Conservation (phyloP, 495 filamentous ascomycete genomes). For the Neurospora sp. region DNA sequence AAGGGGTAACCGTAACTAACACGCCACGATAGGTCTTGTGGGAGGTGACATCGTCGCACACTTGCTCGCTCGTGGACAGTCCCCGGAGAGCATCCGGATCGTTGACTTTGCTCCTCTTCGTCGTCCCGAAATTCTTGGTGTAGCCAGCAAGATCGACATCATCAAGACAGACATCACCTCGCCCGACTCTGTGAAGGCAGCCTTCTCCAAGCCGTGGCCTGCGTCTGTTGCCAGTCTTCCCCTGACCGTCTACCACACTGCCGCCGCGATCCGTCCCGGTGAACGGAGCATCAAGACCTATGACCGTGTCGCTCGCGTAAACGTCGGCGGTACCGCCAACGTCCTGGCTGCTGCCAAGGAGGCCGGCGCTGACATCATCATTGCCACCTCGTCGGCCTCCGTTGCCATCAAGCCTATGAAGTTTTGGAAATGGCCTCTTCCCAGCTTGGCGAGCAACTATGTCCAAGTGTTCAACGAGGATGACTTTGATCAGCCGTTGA, state of each 20-base stretch:
- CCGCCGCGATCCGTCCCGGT: slow-evolving; percentile 38
- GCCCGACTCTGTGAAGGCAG: slow-evolving; percentile 28
- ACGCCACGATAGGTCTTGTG: slow-evolving; percentile 36
- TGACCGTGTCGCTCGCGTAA: slow-evolving; percentile 37
- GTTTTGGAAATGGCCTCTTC: slow-evolving; percentile 44
- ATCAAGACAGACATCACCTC: slow-evolving; percentile 46
- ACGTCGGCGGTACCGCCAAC: slow-evolving; percentile 50
- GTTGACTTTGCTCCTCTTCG: slow-evolving; percentile 40
- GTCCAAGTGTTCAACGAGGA: slow-evolving; percentile 35
- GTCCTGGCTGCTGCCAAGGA: slow-evolving; percentile 41
- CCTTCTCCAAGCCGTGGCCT: slow-evolving; percentile 44
- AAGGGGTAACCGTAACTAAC: background rate
- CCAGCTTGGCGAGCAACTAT: slow-evolving; percentile 23
- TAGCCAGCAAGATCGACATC: slow-evolving; percentile 33
- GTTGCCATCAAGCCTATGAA: slow-evolving; percentile 29
- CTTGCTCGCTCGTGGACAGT: slow-evolving; percentile 44
- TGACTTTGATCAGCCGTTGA: slow-evolving; percentile 37
- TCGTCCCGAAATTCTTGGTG: slow-evolving; percentile 24
- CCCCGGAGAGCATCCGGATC: slow-evolving; percentile 43
- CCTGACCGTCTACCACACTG: slow-evolving; percentile 50
- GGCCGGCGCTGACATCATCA: slow-evolving; percentile 42
- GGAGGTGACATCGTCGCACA: slow-evolving; percentile 46
- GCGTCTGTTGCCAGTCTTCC: slow-evolving; percentile 31
- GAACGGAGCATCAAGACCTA: slow-evolving; percentile 40
- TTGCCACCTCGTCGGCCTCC: slow-evolving; percentile 51